These are phyloP conservation scores for Phytophthora sojae DNA, from an alignment of 352 stramenopile species.

Conservation along the genomic window DNA sequence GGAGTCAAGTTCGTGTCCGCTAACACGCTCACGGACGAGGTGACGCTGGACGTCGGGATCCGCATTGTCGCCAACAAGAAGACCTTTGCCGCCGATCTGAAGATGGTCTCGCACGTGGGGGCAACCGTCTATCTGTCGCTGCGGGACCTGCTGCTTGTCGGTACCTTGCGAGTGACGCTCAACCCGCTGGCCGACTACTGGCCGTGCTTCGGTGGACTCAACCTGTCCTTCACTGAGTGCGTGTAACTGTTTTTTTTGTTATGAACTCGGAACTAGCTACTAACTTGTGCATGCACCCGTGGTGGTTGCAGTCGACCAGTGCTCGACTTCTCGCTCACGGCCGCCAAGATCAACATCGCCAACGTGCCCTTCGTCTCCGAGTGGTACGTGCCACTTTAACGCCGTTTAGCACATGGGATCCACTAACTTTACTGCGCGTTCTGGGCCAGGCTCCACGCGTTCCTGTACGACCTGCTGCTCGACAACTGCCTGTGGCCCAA, in stretches of 20 bases:
- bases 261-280: neutral
- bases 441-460: slow-evolving; percentile 68
- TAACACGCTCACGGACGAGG: slow-evolving; percentile 63
- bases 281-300: neutral
- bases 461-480: slow-evolving; percentile 76
- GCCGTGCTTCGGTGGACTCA: slow-evolving; percentile 78
- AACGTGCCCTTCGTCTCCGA: slow-evolving; percentile 86
- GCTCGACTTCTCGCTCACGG: slow-evolving; percentile 82
- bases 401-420: slow-evolving; percentile 2
- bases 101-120: slow-evolving; percentile 69
- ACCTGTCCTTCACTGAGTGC: slow-evolving; percentile 78
- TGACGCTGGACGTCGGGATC: slow-evolving; percentile 77
- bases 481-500: slow-evolving; percentile 85
- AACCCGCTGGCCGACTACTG: slow-evolving; percentile 69
- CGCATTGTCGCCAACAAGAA: slow-evolving; percentile 72
- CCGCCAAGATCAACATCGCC: slow-evolving; percentile 86
- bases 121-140: slow-evolving; percentile 65
- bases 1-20: slow-evolving; percentile 78
- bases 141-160: slow-evolving; percentile 72
- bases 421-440: slow-evolving; percentile 7
- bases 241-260: neutral
- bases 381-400: slow-evolving; percentile 46
- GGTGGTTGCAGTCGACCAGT: slow-evolving; percentile 53
- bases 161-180: slow-evolving; percentile 77
- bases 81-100: slow-evolving; percentile 66